These are phyloP conservation scores for Colletotrichum agaves DNA, from an alignment of 2,329 filamentous ascomycete species.

Conservation along the genomic window DNA sequence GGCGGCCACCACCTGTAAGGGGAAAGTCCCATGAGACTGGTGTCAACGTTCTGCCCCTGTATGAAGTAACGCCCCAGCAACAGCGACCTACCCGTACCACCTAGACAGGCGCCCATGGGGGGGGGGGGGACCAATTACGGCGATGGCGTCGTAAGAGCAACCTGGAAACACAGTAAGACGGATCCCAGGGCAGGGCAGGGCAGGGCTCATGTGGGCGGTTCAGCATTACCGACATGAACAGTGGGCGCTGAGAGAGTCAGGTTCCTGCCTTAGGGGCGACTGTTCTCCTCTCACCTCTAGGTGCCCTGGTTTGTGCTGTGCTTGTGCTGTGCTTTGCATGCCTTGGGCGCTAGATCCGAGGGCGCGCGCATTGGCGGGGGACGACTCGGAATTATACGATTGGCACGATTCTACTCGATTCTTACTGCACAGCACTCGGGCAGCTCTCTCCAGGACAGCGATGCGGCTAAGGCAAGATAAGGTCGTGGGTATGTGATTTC, in stretches of 20 bases:
- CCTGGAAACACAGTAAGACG: not conserved
- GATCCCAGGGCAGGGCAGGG: slow-evolving; percentile 10
- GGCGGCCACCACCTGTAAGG: slow-evolving; percentile 35
- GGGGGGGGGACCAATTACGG: slow-evolving; percentile 4
- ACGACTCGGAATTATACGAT: slow-evolving; percentile 18
- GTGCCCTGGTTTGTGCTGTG: slow-evolving; percentile 19
- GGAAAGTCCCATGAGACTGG: slow-evolving; percentile 11
- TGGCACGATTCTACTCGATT: slow-evolving; percentile 12
- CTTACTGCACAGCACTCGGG: slow-evolving; percentile 26
- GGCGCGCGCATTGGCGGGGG: slow-evolving; percentile 29
- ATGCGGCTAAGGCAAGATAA: slow-evolving; percentile 22
- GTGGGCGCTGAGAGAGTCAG: not conserved
- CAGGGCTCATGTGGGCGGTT: slow-evolving; percentile 24
- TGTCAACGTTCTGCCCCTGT: slow-evolving; percentile 26
- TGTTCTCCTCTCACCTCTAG: not conserved
- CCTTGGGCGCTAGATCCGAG: slow-evolving; percentile 1
- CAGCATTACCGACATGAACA: slow-evolving; percentile 6
- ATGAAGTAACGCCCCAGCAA: slow-evolving; percentile 15
- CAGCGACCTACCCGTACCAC: slow-evolving; percentile 1
- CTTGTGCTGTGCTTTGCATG: slow-evolving; percentile 20
- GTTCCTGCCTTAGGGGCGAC: slow-evolving; percentile 21
- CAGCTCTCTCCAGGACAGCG: not conserved
- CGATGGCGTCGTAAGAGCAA: slow-evolving; percentile 11
- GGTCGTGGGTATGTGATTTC: slow-evolving; percentile 1
- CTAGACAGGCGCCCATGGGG: not conserved